Evolutionary conservation across 2,329 filamentous ascomycete species (phyloP).

Genomic region (Cercospora janseana): DNA sequence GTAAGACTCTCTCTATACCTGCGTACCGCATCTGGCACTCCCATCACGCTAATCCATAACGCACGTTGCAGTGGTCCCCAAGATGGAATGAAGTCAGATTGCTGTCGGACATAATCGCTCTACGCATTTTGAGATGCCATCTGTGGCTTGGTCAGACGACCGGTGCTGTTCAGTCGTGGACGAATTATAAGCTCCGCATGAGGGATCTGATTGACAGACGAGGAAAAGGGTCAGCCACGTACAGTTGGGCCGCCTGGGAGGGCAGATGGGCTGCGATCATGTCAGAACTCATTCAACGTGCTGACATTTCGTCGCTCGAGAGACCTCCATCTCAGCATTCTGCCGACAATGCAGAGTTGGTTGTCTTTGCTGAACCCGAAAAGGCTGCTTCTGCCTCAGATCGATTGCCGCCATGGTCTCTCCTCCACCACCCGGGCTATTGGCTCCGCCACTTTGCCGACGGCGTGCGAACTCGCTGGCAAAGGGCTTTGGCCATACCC

Average conservation of each 20-base stretch:
- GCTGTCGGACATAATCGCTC: slow-evolving; percentile 74
- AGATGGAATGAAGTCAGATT: slow-evolving; percentile 92
- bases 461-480: slow-evolving; percentile 51
- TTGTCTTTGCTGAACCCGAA: slow-evolving; percentile 50
- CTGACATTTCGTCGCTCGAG: slow-evolving; percentile 50
- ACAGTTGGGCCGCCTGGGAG: slow-evolving; percentile 94
- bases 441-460: slow-evolving; percentile 57
- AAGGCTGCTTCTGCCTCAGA: slow-evolving; percentile 52
- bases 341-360: slow-evolving; percentile 11
- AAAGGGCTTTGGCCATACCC: slow-evolving; percentile 55
- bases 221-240: slow-evolving; percentile 81
- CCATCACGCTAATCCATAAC: too few relatives aligned
- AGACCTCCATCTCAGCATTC: slow-evolving; percentile 17
- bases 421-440: slow-evolving; percentile 62
- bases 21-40: background rate
- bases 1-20: background rate
- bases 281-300: slow-evolving; percentile 57
- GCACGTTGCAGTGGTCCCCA: slow-evolving; percentile 71
- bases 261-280: slow-evolving; percentile 66
- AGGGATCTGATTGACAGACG: slow-evolving; percentile 75
- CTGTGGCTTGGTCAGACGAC: slow-evolving; percentile 79
- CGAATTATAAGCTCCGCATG: slow-evolving; percentile 70
- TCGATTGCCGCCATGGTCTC: slow-evolving; percentile 56
- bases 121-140: slow-evolving; percentile 78
- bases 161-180: slow-evolving; percentile 76